Evolutionary conservation across 2,329 filamentous ascomycete genomes (phyloP), one percentile per base, ranked within the genome.

Genomic region (Venturia asperata): DNA sequence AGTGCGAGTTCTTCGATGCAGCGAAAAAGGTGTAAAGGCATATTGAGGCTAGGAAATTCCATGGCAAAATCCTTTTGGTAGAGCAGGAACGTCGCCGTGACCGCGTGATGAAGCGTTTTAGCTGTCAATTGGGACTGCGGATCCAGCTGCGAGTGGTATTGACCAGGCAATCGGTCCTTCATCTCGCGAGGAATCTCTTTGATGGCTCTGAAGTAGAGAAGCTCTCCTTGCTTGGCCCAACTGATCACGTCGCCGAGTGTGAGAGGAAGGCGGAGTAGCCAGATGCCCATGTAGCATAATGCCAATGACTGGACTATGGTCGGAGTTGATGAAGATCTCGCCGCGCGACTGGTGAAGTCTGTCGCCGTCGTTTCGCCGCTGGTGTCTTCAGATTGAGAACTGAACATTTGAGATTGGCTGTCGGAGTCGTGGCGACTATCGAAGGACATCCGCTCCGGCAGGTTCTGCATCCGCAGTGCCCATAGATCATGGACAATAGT

Each of bases 401-500:
- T 87, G 72, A 85, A 87, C 39, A 83, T 70, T 67, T 82, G 80
- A 27, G 80, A 78, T 64, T 77, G 76, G 39, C 75, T 73, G 58
- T 73, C 69, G 52, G 73, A 70, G 61, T 75, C 73, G 61, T 71
- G 68, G 58, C 70, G 71, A 24, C 72, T 72, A 34, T 74, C 74
- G 15, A 24, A 62, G 10, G 70, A 70, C 15, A 68, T 65, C n/a
- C 74, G 79, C 70, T 72, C 76, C 64, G 78, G 76, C 66, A 90
- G 77, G 60, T 80, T 82, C 61, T 84, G 81, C 45, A 92, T 79
- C 63, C 91, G 85, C 62, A 97, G 77, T 63, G 87, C 82, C 93
- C 94, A 99, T 17, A 99, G 82, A 73, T 96, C 92, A 66, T 87
- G 85, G 5, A 95, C 86, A 11, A 96, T 81, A 9, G 79, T 70